Conservation (phyloP, 2,329 filamentous ascomycete species). For the Aspergillus carbonarius region DNA sequence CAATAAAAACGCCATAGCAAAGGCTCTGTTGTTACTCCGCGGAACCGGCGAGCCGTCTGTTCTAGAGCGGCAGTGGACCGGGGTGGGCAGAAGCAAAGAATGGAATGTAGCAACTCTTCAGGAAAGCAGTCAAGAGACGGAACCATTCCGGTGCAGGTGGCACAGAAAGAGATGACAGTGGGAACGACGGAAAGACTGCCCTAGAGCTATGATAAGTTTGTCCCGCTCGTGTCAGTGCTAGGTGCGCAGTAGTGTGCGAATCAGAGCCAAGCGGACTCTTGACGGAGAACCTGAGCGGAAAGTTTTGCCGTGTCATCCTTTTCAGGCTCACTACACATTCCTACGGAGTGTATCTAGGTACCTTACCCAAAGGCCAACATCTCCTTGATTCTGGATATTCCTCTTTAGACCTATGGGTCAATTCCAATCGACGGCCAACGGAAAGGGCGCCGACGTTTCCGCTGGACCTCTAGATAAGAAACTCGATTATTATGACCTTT, state of each 20-base stretch:
- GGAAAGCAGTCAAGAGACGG: conserved; percentile 55
- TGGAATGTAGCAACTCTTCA: conserved; percentile 79
- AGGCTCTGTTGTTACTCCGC: conserved; percentile 66
- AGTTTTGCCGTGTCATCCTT: not conserved
- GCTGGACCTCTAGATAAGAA: conserved; percentile 29
- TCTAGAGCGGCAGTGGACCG: conserved; percentile 53
- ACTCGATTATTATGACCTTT: conserved; percentile 68
- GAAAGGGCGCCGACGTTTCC: conserved; percentile 19
- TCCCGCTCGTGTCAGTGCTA: not conserved
- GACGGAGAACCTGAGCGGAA: not conserved
- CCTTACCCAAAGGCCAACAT: not conserved
- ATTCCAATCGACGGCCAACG: conserved; percentile 40
- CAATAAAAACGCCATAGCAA: conserved; percentile 82
- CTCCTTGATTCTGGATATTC: not conserved
- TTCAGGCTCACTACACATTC: not conserved
- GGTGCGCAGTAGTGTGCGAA: not conserved
- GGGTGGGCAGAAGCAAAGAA: conserved; percentile 65
- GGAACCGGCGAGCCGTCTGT: conserved; percentile 63
- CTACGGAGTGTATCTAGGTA: not conserved
- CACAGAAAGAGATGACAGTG: not conserved
- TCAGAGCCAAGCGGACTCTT: not conserved
- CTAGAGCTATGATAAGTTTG: not conserved
- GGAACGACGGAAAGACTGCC: not conserved
- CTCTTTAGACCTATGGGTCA: conserved; percentile 40
- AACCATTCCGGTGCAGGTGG: conserved; percentile 31